Evolutionary conservation across 2,329 filamentous ascomycete species (phyloP), one percentile per base, ranked within the genome.

Genomic region (Fusarium sp.): DNA sequence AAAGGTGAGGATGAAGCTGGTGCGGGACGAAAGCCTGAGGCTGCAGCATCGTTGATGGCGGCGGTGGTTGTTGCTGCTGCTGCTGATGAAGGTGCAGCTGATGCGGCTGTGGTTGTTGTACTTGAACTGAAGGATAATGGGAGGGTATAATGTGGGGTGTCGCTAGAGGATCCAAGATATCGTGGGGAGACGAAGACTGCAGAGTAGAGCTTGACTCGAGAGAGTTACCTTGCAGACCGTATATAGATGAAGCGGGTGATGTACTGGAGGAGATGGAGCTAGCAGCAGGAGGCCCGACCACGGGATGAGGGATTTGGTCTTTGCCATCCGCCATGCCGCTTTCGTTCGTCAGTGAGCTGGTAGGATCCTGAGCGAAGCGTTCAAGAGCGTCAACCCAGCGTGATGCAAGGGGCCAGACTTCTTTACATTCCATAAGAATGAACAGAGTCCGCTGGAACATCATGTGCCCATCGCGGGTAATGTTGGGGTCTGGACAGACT

Each of bases 321-420:
- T 74, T 79, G 57, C 84, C 83, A 50, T 87, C 84, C 9, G 83
- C 83, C 85, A 87, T 86, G 49, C 83, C 82, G 13, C 81, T 82
- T 59, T 86, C 82, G 15, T 80, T 76, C 17, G 76, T 78, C 7
- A 80, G 75, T 4, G 79, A 75, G 31, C 79, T 79, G 54, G 81
- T 81, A 8, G 83, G 80, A 58, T 84, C 81, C 26, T 78, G 78
- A 44, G 80, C 81, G 73, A 85, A 85, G 42, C 80, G 82, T 50
- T 84, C 82, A 4, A 87, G 75, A 1, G 83, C 81, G 8, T 83
- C 82, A n/a, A 84, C 80, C 85, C 85, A 87, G 8, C 84, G 81
- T n/a, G 79, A 78, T 2, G 86, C 84, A 8, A 87, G 76, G 1
- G 86, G 85, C 85, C 86, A 87, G 15, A 85, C 82, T 39, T 83